Base-by-base conservation (phyloP, 306 rosid species). In the Dryas drummondii region DNA sequence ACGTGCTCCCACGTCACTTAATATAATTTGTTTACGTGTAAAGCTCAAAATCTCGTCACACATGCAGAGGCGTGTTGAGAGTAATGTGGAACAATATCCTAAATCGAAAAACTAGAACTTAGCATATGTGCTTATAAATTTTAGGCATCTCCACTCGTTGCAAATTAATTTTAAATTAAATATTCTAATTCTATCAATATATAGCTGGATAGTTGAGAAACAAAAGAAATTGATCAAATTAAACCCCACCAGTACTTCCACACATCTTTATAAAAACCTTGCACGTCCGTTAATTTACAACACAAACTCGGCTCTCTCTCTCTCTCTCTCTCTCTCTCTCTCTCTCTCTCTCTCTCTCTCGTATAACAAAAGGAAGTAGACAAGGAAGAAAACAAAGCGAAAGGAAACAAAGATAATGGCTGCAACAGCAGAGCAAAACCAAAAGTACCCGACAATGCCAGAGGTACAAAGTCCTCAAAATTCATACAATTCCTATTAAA, bases 371-470 rank as follows among this genome's bases (percentile, higher is more conserved):
- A 66, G 72, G 44, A 73, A 49, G 63, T 46, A 52, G 55, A 6
- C 72, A 50, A 55, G 72, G 52, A 54, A 50, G 45, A 53, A 79
- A 63, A 37, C 53, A 52, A 22, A 60, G 49, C 72, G 4, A 81
- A 83, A 46, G 57, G 80, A 69, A 53, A 55, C 57, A 66, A 70
- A 66, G 61, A 62, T 45, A 45, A 80, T 86, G 87, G 79, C 55
- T 67, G 74, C 73, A 57, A 66, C 75, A 62, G 83, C 60, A 72
- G 84, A 77, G 83, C 61, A 74, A 69, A 70, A 60, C 59, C 85
- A 57, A 67, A 82, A 82, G 87, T 78, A 83, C 83, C 87, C 85
- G 78, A 86, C 83, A 80, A 61, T 65, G 79, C 66, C 81, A 80
- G 89, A 86, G 89, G 89, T 86, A 86, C 85, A 70, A 70, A 69